Evolutionary conservation across 768 basidiomycete species (phyloP).

Genomic region (Kwoniella botswanensis): DNA sequence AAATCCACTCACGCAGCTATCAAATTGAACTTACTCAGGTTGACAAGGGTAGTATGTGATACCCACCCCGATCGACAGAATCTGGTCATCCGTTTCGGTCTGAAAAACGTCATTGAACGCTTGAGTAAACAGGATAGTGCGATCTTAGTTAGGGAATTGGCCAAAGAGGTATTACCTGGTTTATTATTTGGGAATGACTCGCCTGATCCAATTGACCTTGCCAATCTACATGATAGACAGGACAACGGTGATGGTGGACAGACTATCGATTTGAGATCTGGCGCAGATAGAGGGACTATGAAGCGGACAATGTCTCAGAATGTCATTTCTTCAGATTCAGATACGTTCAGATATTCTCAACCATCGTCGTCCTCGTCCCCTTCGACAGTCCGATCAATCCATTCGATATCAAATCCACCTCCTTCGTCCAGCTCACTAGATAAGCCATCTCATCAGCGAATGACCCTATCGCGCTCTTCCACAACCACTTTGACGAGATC

Average conservation of each 20-base stretch:
- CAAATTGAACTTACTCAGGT: constrained; percentile 83
- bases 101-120: constrained; percentile 77
- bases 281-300: background rate
- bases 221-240: background rate
- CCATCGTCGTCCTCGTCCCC: background rate
- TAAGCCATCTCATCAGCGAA: constrained; percentile 1
- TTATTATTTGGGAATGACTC: constrained; percentile 37
- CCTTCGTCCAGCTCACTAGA: background rate
- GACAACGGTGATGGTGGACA: background rate
- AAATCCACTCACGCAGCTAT: constrained; percentile 80
- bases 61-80: constrained; percentile 82
- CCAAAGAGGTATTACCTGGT: constrained; percentile 54
- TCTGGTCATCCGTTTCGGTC: constrained; percentile 79
- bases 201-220: constrained; percentile 6
- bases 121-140: constrained; percentile 86
- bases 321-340: constrained; percentile 6
- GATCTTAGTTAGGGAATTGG: constrained; percentile 78
- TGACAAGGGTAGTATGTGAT: constrained; percentile 84
- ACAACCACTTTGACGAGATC: background rate
- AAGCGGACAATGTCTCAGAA: constrained; percentile 23
- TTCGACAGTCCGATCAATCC: background rate
- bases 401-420: background rate
- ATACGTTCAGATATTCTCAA: background rate
- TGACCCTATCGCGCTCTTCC: background rate
- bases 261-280: background rate